A percentile compares a stretch with the other conserved stretches of the same genome.
phyloP scores from a whole-genome alignment of 352 stramenopile species.

The Blastocystis sp. region DNA sequence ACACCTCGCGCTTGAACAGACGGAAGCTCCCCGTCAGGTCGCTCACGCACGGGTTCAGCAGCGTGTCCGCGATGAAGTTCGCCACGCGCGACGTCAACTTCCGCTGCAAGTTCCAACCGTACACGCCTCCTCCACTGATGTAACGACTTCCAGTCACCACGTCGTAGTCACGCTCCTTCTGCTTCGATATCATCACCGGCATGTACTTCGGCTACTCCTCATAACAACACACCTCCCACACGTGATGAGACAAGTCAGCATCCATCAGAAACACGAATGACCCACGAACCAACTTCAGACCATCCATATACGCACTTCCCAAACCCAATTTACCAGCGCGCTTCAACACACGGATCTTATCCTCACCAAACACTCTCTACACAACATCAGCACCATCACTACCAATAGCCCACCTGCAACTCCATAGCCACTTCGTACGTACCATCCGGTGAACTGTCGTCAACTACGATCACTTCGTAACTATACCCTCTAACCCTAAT shows the following conservation, averaged over 20 bases:
- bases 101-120: constrained; percentile 89
- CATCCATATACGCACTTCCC: constrained; percentile 91
- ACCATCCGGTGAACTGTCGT: constrained; percentile 92
- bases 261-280: constrained; percentile 96
- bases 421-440: constrained; percentile 88
- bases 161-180: constrained; percentile 75
- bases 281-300: constrained; percentile 81
- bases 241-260: constrained; percentile 94
- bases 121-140: constrained; percentile 83
- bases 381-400: constrained; percentile 38
- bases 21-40: constrained; percentile 95
- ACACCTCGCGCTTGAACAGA: constrained; percentile 88
- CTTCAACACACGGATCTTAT: constrained; percentile 87
- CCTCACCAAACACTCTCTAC: constrained; percentile 83
- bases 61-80: constrained; percentile 92
- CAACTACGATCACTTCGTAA: constrained; percentile 95
- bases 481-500: constrained; percentile 76
- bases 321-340: constrained; percentile 90
- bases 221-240: constrained; percentile 67
- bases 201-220: constrained; percentile 88
- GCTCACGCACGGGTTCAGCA: constrained; percentile 88
- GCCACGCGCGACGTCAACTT: constrained; percentile 92
- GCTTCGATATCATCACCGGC: constrained; percentile 75
- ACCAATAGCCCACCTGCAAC: constrained; percentile 74
- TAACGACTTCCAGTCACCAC: constrained; percentile 95